Conservation (phyloP, 192 early-diverging fungal genomes). For the Entomortierella chlamydospora region DNA sequence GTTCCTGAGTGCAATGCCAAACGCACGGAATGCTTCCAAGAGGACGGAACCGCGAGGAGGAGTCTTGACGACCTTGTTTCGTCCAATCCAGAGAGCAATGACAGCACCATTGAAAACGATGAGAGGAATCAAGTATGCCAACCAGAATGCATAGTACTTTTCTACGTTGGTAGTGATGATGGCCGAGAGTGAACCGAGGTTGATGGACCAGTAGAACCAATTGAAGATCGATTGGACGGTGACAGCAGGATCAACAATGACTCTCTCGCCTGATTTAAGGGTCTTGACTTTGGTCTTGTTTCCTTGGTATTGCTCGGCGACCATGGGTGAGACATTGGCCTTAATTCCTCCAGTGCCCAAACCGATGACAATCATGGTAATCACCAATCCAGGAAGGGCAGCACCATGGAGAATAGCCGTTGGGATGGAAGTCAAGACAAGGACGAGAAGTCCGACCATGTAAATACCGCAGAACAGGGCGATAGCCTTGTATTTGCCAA, state of each 20-base stretch:
- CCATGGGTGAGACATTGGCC: slow-evolving; percentile 79
- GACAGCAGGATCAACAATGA: slow-evolving; percentile 74
- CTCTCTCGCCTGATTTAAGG: slow-evolving; percentile 66
- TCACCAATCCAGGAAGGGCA: slow-evolving; percentile 73
- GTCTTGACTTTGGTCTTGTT: slow-evolving; percentile 70
- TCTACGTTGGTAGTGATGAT: slow-evolving; percentile 68
- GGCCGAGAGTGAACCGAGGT: slow-evolving; percentile 73
- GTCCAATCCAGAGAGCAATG: slow-evolving; percentile 60
- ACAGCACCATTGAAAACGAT: slow-evolving; percentile 67
- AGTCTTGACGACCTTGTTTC: slow-evolving; percentile 61
- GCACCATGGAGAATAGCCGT: slow-evolving; percentile 65
- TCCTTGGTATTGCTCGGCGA: slow-evolving; percentile 76
- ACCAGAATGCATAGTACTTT: slow-evolving; percentile 68
- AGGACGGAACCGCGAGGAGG: slow-evolving; percentile 73
- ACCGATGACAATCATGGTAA: slow-evolving; percentile 79
- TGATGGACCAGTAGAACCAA: slow-evolving; percentile 87
- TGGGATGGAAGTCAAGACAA: slow-evolving; percentile 72
- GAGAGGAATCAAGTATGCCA: slow-evolving; percentile 69
- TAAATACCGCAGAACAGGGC: slow-evolving; percentile 73
- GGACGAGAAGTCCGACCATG: slow-evolving; percentile 69
- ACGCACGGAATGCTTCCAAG: slow-evolving; percentile 59
- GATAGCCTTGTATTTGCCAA: slow-evolving; percentile 83
- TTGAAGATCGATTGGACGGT: slow-evolving; percentile 85
- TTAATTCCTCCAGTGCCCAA: slow-evolving; percentile 86
- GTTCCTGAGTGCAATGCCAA: slow-evolving; percentile 46